Base-by-base conservation (phyloP, 202 grass and related monocot species). In the Zoysia matrella region DNA sequence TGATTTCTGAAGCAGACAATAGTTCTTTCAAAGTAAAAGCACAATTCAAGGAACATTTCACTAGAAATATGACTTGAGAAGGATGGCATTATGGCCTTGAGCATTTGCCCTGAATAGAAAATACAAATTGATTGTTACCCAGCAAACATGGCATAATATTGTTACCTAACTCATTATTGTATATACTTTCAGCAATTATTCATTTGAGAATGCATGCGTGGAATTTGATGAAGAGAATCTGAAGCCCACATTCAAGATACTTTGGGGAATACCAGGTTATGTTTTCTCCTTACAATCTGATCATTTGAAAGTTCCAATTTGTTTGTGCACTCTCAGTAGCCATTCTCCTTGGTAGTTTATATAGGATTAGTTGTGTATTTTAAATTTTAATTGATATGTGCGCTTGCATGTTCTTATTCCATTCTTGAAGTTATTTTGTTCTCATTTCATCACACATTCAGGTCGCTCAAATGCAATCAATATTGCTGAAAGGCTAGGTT, bases 391-490 rank as follows among this genome's bases (percentile, higher is more conserved):
- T 56, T 85, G 77, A 68, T 83, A 65, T 60, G 44, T 78, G 41
- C 44, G 50, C 36, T 74, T 61, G 67, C 45, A 58, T 80, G 43
- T 13, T 86, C 47, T 57, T 69, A 10, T 80, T 85, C 79, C 40
- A 71, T 51, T 75, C 47, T 83, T 74, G 13, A 53, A 77, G 42
- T 73, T 73, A 3, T 71, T 76, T 69, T 62, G 47, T 58, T 63
- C 47, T 72, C 65, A 77, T 55, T 68, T 82, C 16, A 0, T 82
- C 85, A 82, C 67, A 68, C 40, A 16, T 87, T 11, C 70, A 94
- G 92, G 89, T 36, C 92, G 92, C 67, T 94, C 92, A 82, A 94
- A 94, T 89, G 92, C 92, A 73, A 76, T 94, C 41, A 94, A 91
- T 77, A 87, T 94, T 80, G 84, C 86, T 66, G 86, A 91, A 85